phyloP scores from a whole-genome alignment of 2,329 filamentous ascomycete species.

The Colletotrichum somersetense region DNA sequence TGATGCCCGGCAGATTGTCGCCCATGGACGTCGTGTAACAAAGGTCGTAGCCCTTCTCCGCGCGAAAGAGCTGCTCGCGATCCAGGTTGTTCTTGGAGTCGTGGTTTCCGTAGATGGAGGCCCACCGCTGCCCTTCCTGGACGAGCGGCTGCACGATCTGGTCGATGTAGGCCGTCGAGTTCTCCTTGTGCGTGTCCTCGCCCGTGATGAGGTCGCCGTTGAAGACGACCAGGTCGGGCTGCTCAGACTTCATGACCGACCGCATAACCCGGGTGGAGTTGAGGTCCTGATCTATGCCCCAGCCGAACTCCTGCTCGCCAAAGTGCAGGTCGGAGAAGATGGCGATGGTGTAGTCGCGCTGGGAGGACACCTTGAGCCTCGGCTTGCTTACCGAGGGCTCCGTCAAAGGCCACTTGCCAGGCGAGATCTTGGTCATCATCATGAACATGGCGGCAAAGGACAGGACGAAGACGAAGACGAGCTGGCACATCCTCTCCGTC shows the following conservation, averaged over 20 bases:
- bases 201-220: slow-evolving; percentile 75
- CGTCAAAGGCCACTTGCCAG: slow-evolving; percentile 36
- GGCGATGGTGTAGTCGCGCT: slow-evolving; percentile 45
- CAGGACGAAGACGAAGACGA: slow-evolving; percentile 39
- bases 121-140: slow-evolving; percentile 61
- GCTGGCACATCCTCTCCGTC: slow-evolving; percentile 35
- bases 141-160: slow-evolving; percentile 63
- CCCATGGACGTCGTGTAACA: slow-evolving; percentile 56
- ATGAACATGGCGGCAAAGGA: slow-evolving; percentile 40
- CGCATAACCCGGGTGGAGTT: slow-evolving; percentile 62
- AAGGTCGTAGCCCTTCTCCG: slow-evolving; percentile 67
- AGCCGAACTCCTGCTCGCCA: slow-evolving; percentile 60
- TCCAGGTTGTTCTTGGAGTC: slow-evolving; percentile 65
- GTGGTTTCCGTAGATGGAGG: slow-evolving; percentile 73
- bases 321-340: slow-evolving; percentile 70
- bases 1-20: slow-evolving; percentile 37
- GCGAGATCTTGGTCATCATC: slow-evolving; percentile 41
- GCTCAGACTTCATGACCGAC: slow-evolving; percentile 60
- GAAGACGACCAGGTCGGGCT: slow-evolving; percentile 66
- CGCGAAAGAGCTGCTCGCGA: slow-evolving; percentile 53
- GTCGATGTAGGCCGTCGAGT: slow-evolving; percentile 64
- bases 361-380: slow-evolving; percentile 14
- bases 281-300: slow-evolving; percentile 57
- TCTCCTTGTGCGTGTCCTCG: slow-evolving; percentile 63
- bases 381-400: slow-evolving; percentile 40